Evolutionary conservation across 208 protist species (phyloP).

Genomic region (Leishmania tropica): DNA sequence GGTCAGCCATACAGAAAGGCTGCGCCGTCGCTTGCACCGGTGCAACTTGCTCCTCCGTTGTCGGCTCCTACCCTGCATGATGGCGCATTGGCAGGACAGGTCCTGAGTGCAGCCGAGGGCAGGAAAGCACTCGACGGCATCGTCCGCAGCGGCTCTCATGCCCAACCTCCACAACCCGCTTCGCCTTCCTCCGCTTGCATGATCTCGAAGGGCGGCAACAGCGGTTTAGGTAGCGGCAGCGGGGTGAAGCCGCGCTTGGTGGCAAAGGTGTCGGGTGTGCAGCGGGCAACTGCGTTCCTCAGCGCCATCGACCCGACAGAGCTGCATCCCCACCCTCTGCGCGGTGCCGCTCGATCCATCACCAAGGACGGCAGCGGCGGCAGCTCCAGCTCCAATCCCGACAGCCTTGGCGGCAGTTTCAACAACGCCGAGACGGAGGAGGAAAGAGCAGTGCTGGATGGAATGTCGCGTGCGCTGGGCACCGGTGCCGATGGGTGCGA

Average conservation of each 20-base stretch:
- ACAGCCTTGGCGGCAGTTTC: background rate
- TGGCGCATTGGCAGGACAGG: background rate
- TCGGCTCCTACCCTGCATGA: background rate
- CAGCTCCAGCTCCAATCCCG: background rate
- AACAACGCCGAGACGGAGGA: background rate
- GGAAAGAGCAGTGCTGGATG: background rate
- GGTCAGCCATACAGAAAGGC: background rate
- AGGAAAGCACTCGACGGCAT: background rate
- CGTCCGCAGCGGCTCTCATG: background rate
- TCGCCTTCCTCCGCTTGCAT: background rate
- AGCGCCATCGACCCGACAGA: slow-evolving; percentile 29
- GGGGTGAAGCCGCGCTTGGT: slow-evolving; percentile 1
- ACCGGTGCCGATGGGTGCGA: background rate
- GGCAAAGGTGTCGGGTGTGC: slow-evolving; percentile 12
- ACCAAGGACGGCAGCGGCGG: background rate
- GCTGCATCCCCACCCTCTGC: slow-evolving; percentile 23
- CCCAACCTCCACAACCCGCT: background rate
- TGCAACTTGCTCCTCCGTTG: background rate
- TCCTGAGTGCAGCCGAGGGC: background rate
- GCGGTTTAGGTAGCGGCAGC: background rate
- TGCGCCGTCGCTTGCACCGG: background rate
- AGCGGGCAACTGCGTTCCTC: slow-evolving; percentile 21
- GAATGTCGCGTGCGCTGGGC: background rate
- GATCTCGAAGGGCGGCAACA: background rate
- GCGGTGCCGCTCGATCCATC: background rate